phyloP scores from a whole-genome alignment of 768 basidiomycete genomes.

The Pulveroboletus sp. region DNA sequence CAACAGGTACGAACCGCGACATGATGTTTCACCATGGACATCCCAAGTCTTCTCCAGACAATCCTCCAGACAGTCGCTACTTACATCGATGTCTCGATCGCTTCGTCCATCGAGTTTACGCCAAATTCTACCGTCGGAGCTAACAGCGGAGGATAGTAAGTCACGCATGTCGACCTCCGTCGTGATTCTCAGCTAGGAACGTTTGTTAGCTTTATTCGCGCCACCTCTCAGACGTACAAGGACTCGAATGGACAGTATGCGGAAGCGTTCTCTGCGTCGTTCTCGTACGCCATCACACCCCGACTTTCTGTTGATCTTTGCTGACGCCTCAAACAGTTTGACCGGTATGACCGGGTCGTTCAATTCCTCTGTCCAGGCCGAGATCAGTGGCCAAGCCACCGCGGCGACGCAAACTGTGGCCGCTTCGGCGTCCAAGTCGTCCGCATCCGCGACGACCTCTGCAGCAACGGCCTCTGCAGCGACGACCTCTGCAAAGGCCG shows the following conservation, averaged over 20 bases:
- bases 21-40: neutral
- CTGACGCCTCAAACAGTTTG: constrained; percentile 39
- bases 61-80: constrained; percentile 46
- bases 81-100: constrained; percentile 49
- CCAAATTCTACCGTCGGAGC: constrained; percentile 51
- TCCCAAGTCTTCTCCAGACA: constrained; percentile 37
- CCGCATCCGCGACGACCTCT: too few relatives aligned
- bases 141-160: constrained; percentile 49
- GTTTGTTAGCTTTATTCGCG: constrained; percentile 64
- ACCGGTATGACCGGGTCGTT: constrained; percentile 69
- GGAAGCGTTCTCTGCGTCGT: constrained; percentile 75
- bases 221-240: constrained; percentile 54
- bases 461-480: too few relatives aligned
- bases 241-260: constrained; percentile 53
- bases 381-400: constrained; percentile 57
- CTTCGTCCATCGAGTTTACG: constrained; percentile 45
- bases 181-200: neutral
- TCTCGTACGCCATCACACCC: constrained; percentile 49
- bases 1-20: constrained; percentile 46
- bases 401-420: constrained; percentile 12
- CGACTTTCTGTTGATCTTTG: neutral
- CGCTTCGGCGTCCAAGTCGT: neutral
- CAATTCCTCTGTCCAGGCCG: constrained; percentile 45
- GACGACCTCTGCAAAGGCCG: neutral
- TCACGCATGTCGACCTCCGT: constrained; percentile 10